A percentile compares a stretch with the other conserved stretches of the same genome.
phyloP scores from a whole-genome alignment of 495 filamentous ascomycete species.

The Aspergillus campestris region DNA sequence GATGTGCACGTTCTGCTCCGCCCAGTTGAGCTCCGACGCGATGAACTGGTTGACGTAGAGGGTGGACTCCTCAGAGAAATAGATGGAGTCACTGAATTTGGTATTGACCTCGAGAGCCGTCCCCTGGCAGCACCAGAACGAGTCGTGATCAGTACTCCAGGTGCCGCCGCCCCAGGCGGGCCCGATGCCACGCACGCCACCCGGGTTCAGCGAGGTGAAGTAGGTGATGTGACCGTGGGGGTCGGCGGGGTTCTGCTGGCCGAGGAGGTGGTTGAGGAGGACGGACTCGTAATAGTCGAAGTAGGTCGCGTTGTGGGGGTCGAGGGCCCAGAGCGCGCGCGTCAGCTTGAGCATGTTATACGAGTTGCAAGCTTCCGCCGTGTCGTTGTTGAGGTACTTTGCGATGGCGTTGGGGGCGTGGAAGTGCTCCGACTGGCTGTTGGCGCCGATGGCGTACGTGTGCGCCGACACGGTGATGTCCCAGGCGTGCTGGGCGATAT shows the following conservation, averaged over 20 bases:
- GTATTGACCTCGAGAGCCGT: background rate
- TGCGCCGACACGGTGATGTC: background rate
- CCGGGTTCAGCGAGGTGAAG: background rate
- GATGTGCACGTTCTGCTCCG: background rate
- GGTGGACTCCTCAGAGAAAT: background rate
- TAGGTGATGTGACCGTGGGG: background rate
- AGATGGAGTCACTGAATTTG: background rate
- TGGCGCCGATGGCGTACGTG: background rate
- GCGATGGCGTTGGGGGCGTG: background rate
- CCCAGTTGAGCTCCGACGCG: background rate
- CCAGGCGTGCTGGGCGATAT: background rate
- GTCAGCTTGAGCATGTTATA: conserved; percentile 1
- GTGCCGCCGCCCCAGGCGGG: background rate
- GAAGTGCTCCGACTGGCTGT: background rate
- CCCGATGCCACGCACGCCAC: background rate
- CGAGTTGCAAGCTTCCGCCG: background rate
- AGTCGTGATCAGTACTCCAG: background rate
- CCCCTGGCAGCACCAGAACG: background rate
- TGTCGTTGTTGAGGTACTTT: background rate
- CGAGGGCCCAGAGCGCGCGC: background rate
- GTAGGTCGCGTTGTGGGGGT: background rate
- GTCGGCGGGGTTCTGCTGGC: background rate
- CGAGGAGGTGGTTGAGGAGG: background rate
- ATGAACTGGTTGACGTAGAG: background rate
- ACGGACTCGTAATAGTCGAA: background rate